Evolutionary conservation across 192 early-diverging fungal genomes (phyloP).

Genomic region (Rhizoclosmatium sp.): DNA sequence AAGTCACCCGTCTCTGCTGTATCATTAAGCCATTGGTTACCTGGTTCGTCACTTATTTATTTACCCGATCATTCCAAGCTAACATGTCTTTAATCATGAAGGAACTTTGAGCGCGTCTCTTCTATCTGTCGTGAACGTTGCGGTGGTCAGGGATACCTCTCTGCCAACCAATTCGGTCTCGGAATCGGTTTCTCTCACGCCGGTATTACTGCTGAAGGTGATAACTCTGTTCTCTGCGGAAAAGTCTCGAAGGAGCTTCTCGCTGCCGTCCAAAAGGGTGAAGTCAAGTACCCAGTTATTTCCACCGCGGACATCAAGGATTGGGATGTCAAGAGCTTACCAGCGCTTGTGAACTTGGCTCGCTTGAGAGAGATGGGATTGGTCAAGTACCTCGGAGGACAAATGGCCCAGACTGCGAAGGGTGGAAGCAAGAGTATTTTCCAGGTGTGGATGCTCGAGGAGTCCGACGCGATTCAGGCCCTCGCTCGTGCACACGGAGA

Average conservation of each 20-base stretch:
- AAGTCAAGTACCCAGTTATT: constrained; percentile 49
- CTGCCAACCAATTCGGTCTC: constrained; percentile 68
- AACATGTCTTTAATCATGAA: constrained; percentile 21
- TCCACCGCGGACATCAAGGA: constrained; percentile 46
- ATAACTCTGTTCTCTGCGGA: constrained; percentile 79
- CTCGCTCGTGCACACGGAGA: constrained; percentile 73
- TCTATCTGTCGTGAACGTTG: constrained; percentile 77
- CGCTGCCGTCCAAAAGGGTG: constrained; percentile 56
- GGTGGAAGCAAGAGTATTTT: constrained; percentile 60
- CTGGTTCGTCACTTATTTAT: constrained; percentile 6
- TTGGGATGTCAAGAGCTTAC: constrained; percentile 61
- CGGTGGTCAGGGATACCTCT: constrained; percentile 76
- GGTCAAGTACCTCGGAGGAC: constrained; percentile 44
- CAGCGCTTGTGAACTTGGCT: constrained; percentile 54
- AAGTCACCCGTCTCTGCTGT: constrained; percentile 76
- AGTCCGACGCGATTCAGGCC: constrained; percentile 75
- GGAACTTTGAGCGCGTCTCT: constrained; percentile 76
- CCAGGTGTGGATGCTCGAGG: constrained; percentile 80
- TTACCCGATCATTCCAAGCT: constrained; percentile 1
- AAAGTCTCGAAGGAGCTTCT: constrained; percentile 81
- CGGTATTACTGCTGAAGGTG: constrained; percentile 83
- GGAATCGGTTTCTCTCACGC: constrained; percentile 78
- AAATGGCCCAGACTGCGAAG: constrained; percentile 53
- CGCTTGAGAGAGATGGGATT: constrained; percentile 41
- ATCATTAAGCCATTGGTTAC: constrained; percentile 68